phyloP scores from a whole-genome alignment of 768 basidiomycete species.

The Royoungia palumana region DNA sequence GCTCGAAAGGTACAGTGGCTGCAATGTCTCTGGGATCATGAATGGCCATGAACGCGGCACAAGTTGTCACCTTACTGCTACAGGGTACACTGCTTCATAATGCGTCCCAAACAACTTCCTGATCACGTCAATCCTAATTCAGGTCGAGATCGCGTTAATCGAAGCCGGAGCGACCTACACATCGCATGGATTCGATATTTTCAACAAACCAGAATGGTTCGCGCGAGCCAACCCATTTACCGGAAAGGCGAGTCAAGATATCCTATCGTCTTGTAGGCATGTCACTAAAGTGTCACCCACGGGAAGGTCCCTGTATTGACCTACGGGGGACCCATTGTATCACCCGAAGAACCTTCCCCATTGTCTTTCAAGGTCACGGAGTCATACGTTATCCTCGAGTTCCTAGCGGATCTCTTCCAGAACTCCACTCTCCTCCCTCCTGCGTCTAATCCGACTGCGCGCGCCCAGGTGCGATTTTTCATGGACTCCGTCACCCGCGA shows the following conservation, averaged over 20 bases:
- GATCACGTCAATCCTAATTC: background rate
- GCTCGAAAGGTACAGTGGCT: slow-evolving; percentile 35
- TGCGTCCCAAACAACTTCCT: slow-evolving; percentile 2
- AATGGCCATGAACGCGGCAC: background rate
- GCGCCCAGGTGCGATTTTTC: slow-evolving; percentile 61
- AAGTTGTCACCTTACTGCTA: slow-evolving; percentile 57
- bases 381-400: slow-evolving; percentile 61
- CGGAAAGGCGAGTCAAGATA: slow-evolving; percentile 45
- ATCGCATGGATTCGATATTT: slow-evolving; percentile 41
- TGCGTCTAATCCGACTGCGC: slow-evolving; percentile 42
- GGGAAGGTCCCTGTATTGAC: slow-evolving; percentile 53
- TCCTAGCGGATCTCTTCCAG: slow-evolving; percentile 58
- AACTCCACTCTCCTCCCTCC: slow-evolving; percentile 45
- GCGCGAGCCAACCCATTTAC: slow-evolving; percentile 54
- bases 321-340: slow-evolving; percentile 54
- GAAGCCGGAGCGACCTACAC: slow-evolving; percentile 50
- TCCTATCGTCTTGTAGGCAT: too few relatives aligned
- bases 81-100: slow-evolving; percentile 31
- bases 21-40: background rate
- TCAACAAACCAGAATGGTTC: slow-evolving; percentile 68
- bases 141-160: slow-evolving; percentile 57
- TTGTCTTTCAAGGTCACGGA: slow-evolving; percentile 60
- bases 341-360: slow-evolving; percentile 53
- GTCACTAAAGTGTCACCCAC: background rate
- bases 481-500: slow-evolving; percentile 50